These are phyloP conservation scores for Soucietia sequanensis DNA, from an alignment of 805 yeast species.

Conservation along the genomic window DNA sequence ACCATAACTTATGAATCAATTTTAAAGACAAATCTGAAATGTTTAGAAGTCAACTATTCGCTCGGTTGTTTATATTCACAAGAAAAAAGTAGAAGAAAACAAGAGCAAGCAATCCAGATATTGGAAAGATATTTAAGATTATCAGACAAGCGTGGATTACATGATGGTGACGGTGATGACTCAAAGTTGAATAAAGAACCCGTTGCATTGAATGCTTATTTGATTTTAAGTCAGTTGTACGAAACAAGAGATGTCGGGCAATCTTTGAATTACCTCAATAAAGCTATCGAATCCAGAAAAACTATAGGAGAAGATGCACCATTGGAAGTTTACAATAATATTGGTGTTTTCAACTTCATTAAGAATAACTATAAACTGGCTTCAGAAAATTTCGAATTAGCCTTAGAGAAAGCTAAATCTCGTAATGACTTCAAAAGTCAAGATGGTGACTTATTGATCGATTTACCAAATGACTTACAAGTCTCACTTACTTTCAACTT, in stretches of 20 bases:
- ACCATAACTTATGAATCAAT: conserved; percentile 78
- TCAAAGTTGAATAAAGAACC: conserved; percentile 47
- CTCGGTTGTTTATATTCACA: conserved; percentile 74
- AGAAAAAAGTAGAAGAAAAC: conserved; percentile 31
- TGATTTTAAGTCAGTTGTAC: conserved; percentile 66
- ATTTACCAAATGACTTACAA: conserved; percentile 27
- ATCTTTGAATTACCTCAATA: conserved; percentile 61
- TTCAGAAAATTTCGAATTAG: conserved; percentile 49
- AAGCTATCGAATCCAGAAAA: conserved; percentile 54
- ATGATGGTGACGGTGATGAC: conserved; percentile 20
- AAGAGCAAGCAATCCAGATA: conserved; percentile 55
- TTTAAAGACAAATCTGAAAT: conserved; percentile 61
- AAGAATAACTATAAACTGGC: conserved; percentile 63
- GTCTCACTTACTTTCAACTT: conserved; percentile 55
- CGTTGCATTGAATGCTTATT: conserved; percentile 59
- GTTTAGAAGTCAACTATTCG: conserved; percentile 71
- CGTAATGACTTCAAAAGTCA: conserved; percentile 31
- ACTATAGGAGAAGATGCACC: conserved; percentile 46
- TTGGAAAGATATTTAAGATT: conserved; percentile 71
- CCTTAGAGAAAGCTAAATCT: conserved; percentile 38
- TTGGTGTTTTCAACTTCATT: conserved; percentile 78
- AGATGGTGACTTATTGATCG: conserved; percentile 34
- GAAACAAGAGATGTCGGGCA: conserved; percentile 66
- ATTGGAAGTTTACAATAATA: conserved; percentile 69
- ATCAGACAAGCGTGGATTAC: conserved; percentile 48